These are phyloP conservation scores for Pythium chondricola DNA, from an alignment of 352 stramenopile genomes.

Conservation along the genomic window DNA sequence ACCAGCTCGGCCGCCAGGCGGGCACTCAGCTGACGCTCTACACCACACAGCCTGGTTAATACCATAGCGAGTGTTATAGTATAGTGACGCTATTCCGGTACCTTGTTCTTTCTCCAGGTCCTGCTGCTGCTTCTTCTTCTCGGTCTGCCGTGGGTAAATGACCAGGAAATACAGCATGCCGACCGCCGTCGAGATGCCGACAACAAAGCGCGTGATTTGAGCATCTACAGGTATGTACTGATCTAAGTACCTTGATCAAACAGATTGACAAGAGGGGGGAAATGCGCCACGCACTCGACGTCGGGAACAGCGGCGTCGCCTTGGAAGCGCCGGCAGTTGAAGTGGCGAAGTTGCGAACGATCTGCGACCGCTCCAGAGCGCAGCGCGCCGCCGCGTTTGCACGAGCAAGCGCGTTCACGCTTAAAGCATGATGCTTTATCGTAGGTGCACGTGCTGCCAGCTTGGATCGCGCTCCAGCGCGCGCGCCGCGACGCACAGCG, in stretches of 20 bases:
- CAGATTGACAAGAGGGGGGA: no score
- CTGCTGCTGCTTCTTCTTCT: slow-evolving; percentile 43
- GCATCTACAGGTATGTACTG: slow-evolving; percentile 1
- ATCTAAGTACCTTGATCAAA: neutral
- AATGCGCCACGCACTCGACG: slow-evolving; percentile 6
- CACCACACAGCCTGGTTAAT: no score
- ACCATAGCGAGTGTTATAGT: no score
- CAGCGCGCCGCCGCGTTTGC: slow-evolving; percentile 1
- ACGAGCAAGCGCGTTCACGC: no score
- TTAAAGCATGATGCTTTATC: no score
- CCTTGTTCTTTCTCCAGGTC: slow-evolving; percentile 59
- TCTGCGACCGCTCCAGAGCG: slow-evolving; percentile 4
- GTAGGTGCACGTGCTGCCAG: no score
- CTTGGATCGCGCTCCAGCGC: slow-evolving; percentile 1
- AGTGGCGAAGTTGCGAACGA: slow-evolving; percentile 5
- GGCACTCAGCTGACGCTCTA: slow-evolving; percentile 58
- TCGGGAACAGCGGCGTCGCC: neutral
- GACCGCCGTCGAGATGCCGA: slow-evolving; percentile 18
- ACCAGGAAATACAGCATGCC: slow-evolving; percentile 50
- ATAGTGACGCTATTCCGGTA: slow-evolving; percentile 1
- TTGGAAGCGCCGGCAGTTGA: neutral
- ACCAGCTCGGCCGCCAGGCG: slow-evolving; percentile 61
- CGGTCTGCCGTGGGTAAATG: slow-evolving; percentile 42
- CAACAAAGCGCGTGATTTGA: slow-evolving; percentile 11
- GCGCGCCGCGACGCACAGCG: slow-evolving; percentile 2